Evolutionary conservation across 2,329 filamentous ascomycete genomes (phyloP), one percentile per base, ranked within the genome.

Genomic region (Fusarium nodosum): DNA sequence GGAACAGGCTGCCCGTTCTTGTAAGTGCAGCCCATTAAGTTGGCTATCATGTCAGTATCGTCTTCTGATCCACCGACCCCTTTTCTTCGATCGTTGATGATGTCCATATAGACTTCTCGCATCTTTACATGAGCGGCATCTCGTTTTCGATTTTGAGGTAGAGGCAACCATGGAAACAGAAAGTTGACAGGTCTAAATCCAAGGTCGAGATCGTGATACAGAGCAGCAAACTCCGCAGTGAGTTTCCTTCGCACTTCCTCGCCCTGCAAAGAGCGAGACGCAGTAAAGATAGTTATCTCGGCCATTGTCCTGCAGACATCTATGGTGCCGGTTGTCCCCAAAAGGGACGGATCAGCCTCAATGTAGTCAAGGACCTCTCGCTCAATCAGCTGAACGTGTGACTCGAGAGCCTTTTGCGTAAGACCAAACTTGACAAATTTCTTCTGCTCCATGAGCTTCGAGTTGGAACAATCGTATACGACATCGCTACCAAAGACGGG

Each of bases 391-490:
- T 84, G 87, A 47, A 94, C 91, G 77, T 95, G 92, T 20, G 79
- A 78, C 63, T 82, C 85, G 71, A 92, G 86, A 3, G 89, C 88
- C 26, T 87, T 85, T 60, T 87, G 86, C 2, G 90, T 92, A 34
- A 92, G 85, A 44, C 90, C 89, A 69, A 89, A 88, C 77, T 92
- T 92, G 84, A 92, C 88, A 73, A 92, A 91, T 83, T 92, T 93
- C 84, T 95, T 95, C 82, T 96, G 93, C 81, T 96, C 92, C 91
- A 95, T 94, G 65, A 95, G 85, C 80, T 94, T 94, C 47, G 90
- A 83, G 79, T 94, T 94, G 42, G 92, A 91, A 78, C 92, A 94
- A 79, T 95, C 93, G 79, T 95, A 95, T 50, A 94, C 90, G 44
- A 96, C 91, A 79, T 92, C 89, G 77, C 86, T 88, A 63, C 93